Conservation (phyloP, 768 basidiomycete species). For the Tricholoma bakamatsutake region DNA sequence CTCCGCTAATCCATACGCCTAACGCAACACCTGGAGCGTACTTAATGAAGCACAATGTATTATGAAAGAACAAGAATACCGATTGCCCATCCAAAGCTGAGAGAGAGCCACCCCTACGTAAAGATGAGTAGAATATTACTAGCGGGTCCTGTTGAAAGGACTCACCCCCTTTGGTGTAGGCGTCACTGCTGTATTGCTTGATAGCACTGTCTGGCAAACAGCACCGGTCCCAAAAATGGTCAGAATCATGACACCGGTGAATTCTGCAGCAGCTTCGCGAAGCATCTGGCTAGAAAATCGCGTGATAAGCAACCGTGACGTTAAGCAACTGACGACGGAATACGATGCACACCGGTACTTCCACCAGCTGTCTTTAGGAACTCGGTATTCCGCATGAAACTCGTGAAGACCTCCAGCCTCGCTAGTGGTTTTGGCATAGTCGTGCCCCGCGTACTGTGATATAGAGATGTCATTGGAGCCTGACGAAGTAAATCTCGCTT, state of each 20-base stretch:
- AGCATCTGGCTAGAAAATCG: conserved; percentile 20
- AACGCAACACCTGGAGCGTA: conserved; percentile 31
- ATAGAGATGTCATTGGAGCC: neutral
- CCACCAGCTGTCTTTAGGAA: conserved; percentile 19
- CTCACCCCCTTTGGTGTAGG: conserved; percentile 42
- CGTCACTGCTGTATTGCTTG: conserved; percentile 32
- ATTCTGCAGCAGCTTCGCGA: conserved; percentile 43
- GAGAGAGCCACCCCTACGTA: conserved; percentile 33
- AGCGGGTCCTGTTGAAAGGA: neutral
- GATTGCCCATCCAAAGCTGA: conserved; percentile 39
- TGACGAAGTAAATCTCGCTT: neutral
- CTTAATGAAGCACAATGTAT: neutral
- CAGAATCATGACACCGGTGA: conserved; percentile 47
- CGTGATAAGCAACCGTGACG: neutral
- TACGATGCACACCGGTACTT: conserved; percentile 19
- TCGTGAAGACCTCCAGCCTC: neutral
- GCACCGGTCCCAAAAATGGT: conserved; percentile 47
- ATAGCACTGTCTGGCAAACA: conserved; percentile 44
- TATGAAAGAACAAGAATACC: conserved; percentile 20
- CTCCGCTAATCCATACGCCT: conserved; percentile 43
- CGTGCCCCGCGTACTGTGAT: neutral
- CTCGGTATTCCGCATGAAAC: neutral
- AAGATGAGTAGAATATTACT: neutral
- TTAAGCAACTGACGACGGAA: neutral
- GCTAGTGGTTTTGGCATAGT: neutral